phyloP scores from a whole-genome alignment of 2,329 filamentous ascomycete genomes.

The Chaetomium olivaceum region DNA sequence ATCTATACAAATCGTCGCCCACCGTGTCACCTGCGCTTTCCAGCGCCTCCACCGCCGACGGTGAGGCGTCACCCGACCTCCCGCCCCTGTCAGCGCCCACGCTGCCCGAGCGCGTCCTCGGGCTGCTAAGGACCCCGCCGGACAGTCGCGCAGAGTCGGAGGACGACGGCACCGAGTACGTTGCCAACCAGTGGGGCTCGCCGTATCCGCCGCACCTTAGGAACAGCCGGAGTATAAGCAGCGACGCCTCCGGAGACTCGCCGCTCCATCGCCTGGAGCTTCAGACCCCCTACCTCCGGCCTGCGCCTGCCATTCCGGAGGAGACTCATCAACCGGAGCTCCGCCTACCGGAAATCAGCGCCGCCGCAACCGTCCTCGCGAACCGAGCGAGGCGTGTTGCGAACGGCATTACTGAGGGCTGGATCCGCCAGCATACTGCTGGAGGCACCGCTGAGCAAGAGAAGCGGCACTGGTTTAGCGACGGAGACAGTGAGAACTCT shows the following conservation, averaged over 20 bases:
- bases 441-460: constrained; percentile 64
- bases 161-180: constrained; percentile 47
- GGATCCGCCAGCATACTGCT: constrained; percentile 84
- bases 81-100: constrained; percentile 60
- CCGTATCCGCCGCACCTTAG: constrained; percentile 70
- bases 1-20: constrained; percentile 36
- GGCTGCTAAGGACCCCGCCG: constrained; percentile 58
- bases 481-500: constrained; percentile 75
- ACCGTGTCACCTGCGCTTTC: constrained; percentile 59
- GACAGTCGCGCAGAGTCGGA: constrained; percentile 37
- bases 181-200: constrained; percentile 86
- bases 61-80: constrained; percentile 57
- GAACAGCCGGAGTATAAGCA: constrained; percentile 57
- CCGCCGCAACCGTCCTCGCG: constrained; percentile 62
- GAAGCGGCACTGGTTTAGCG: constrained; percentile 79
- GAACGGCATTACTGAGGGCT: constrained; percentile 74
- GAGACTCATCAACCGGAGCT: constrained; percentile 42
- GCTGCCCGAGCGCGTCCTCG: constrained; percentile 56
- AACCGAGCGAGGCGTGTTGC: constrained; percentile 62
- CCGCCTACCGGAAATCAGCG: constrained; percentile 47
- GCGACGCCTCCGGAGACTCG: constrained; percentile 60
- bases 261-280: constrained; percentile 63
- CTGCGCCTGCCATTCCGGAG: constrained; percentile 47
- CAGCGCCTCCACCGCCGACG: constrained; percentile 62
- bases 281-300: constrained; percentile 62